Base-by-base conservation (phyloP, 108 stramenopile species). In the Fistulifera pelliculosa region DNA sequence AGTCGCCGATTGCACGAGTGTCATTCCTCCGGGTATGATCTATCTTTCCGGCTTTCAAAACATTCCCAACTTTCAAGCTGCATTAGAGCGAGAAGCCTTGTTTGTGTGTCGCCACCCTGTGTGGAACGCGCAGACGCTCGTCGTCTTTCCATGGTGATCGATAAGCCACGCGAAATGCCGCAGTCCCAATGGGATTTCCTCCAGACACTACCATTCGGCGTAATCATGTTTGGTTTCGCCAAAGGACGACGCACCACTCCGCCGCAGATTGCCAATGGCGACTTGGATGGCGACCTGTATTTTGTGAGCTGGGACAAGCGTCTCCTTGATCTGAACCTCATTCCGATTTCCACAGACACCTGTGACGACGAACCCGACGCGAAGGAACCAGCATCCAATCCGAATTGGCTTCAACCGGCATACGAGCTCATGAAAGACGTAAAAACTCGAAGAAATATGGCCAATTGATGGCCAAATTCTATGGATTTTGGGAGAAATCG, bases 271-370 rank as follows among this genome's bases (percentile, higher is more conserved):
- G 74, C 79, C 1, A 62, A 54, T 41, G 75, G 75, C 16, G 79
- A 80, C 64, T 61, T 80, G n/a, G 79, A 80, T 59, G 79, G 79
- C 7, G 79, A 80, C 39, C 15, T 63, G 7, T 80, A 80, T 47
- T 75, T 76, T 38, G 49, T 73, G 2, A 69, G 61, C 27, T 81
- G 80, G 80, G 64, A 77, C 41, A 51, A 51, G 31, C 31, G 31
- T 35, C 31, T 35, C 31, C 31, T 35, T 35, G 31, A 35, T 6
- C 31, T 35, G 31, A 35, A 35, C 8, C 8, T 3, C 31, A 35
- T 3, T 6, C 6, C 6, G 6, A 8, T 35, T 35, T 35, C 31
- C 6, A 35, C 3, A 35, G 31, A 35, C 8, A 35, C 31, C 6
- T 6, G 31, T 35, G 31, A 35, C 3, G 31, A 35, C 8, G 6